Percentiles rank a stretch among this genome's conserved stretches.
Evolutionary conservation across 805 yeast genomes (phyloP).

Genomic region (Saccharomycopsis sp.): DNA sequence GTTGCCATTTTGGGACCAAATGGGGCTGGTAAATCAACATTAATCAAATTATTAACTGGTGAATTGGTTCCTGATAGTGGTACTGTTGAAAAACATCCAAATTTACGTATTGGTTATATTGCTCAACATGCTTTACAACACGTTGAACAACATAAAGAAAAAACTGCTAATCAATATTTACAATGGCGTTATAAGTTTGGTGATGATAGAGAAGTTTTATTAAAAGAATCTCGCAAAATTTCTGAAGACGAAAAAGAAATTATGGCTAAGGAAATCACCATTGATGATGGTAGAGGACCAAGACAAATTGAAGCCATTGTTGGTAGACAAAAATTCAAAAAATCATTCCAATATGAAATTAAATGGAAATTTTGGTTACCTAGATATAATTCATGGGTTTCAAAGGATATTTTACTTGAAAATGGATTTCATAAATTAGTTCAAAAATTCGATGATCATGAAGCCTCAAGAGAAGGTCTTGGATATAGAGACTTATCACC

Average conservation of each 20-base stretch:
- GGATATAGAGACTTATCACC: constrained; percentile 95
- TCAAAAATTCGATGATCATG: constrained; percentile 97
- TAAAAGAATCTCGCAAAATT: constrained; percentile 87
- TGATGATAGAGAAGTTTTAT: constrained; percentile 92
- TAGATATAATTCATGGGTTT: constrained; percentile 86
- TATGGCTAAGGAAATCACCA: constrained; percentile 69
- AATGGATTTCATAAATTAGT: constrained; percentile 85
- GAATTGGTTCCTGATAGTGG: constrained; percentile 83
- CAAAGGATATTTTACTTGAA: constrained; percentile 70
- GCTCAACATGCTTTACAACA: constrained; percentile 98
- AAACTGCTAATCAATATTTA: constrained; percentile 93
- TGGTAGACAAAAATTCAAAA: constrained; percentile 95
- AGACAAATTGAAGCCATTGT: constrained; percentile 88
- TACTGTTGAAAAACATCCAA: constrained; percentile 94
- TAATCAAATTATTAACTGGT: constrained; percentile 87
- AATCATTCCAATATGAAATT: constrained; percentile 91
- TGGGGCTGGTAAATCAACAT: constrained; percentile 98
- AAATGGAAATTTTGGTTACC: constrained; percentile 93
- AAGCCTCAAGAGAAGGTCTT: constrained; percentile 94
- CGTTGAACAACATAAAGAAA: constrained; percentile 94
- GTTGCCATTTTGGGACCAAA: constrained; percentile 96
- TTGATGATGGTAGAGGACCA: constrained; percentile 80
- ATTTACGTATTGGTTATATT: constrained; percentile 94
- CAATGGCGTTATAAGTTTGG: constrained; percentile 99
- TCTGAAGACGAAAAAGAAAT: constrained; percentile 66